phyloP scores from a whole-genome alignment of 768 basidiomycete genomes.

The Porphyrellus cyaneotinctus region DNA sequence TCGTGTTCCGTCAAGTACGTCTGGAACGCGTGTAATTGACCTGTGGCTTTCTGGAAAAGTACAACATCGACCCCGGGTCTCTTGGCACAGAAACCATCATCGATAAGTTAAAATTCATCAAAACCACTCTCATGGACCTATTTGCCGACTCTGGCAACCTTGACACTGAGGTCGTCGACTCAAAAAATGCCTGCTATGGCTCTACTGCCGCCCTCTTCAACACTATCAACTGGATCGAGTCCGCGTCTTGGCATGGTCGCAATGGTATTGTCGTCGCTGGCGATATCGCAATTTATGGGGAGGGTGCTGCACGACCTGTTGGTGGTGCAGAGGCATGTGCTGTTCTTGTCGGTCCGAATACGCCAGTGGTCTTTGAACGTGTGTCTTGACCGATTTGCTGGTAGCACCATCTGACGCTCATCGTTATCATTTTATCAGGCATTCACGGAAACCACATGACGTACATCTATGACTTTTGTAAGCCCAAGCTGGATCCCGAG shows the following conservation, averaged over 20 bases:
- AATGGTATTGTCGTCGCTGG: slow-evolving; percentile 96
- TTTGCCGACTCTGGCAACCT: slow-evolving; percentile 90
- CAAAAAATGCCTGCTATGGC: slow-evolving; percentile 99
- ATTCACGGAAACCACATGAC: slow-evolving; percentile 96
- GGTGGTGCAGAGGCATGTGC: slow-evolving; percentile 97
- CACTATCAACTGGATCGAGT: slow-evolving; percentile 97
- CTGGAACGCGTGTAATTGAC: not conserved
- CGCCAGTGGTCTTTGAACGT: slow-evolving; percentile 94
- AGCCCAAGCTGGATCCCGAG: slow-evolving; percentile 91
- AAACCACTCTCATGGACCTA: slow-evolving; percentile 98
- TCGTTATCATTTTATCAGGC: slow-evolving; percentile 54
- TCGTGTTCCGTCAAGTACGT: not conserved
- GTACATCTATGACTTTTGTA: slow-evolving; percentile 99
- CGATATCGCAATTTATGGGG: slow-evolving; percentile 97
- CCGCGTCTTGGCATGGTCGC: slow-evolving; percentile 93
- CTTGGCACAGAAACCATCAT: slow-evolving; percentile 99
- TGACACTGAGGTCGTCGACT: slow-evolving; percentile 98
- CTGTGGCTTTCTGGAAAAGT: slow-evolving; percentile 82
- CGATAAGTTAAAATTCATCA: slow-evolving; percentile 98
- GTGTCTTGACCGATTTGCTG: slow-evolving; percentile 34
- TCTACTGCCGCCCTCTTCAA: slow-evolving; percentile 99
- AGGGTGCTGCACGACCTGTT: slow-evolving; percentile 90
- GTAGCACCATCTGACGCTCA: slow-evolving; percentile 4
- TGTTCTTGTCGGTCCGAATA: slow-evolving; percentile 93
- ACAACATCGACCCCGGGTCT: slow-evolving; percentile 91